Percentiles rank a stretch among this genome's conserved stretches.
These are phyloP conservation scores for Talaromyces borbonicus DNA, from an alignment of 495 filamentous ascomycete genomes.

Conservation along the genomic window DNA sequence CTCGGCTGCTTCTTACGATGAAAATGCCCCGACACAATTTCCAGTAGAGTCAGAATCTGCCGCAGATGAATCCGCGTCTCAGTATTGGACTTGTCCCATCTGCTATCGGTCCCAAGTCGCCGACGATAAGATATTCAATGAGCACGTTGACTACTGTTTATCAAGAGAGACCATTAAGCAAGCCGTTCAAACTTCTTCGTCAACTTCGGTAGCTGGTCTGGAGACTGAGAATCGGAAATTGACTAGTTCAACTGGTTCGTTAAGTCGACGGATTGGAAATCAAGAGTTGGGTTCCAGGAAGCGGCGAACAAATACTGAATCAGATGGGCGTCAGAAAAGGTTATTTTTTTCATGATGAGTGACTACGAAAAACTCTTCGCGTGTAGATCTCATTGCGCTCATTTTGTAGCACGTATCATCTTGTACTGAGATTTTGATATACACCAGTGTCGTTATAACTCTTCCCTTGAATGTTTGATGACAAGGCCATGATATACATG, in stretches of 20 bases:
- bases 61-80: conserved; percentile 10
- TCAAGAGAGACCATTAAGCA: conserved; percentile 79
- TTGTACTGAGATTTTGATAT: not conserved
- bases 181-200: conserved; percentile 45
- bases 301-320: not conserved
- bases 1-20: not conserved
- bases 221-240: not conserved
- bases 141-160: conserved; percentile 89
- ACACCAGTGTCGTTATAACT: too few species aligned
- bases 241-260: not conserved
- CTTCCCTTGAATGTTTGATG: too few species aligned
- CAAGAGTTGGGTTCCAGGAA: conserved; percentile 3
- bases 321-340: not conserved
- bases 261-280: not conserved
- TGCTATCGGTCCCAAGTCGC: conserved; percentile 64
- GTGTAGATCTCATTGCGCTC: not conserved
- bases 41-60: not conserved
- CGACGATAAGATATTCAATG: conserved; percentile 74
- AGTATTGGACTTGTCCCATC: conserved; percentile 75
- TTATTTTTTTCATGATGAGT: conserved; percentile 7
- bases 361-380: not conserved
- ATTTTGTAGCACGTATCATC: not conserved
- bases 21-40: not conserved
- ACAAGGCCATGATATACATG: too few species aligned
- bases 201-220: not conserved